These are phyloP conservation scores for Passalora sequoiae DNA, from an alignment of 2,329 filamentous ascomycete species.

Conservation along the genomic window DNA sequence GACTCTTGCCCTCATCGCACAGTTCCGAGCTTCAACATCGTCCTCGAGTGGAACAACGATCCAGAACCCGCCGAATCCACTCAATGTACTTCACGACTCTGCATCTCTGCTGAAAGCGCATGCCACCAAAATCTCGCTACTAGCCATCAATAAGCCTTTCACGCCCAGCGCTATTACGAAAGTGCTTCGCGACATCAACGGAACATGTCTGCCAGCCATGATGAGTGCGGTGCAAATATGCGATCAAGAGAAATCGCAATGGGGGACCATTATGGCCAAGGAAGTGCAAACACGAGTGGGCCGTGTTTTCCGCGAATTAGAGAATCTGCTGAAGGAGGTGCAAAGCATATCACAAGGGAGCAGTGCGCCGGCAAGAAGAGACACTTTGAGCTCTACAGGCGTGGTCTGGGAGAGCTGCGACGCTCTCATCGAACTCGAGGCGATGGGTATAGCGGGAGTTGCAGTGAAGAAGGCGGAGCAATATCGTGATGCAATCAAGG, in stretches of 20 bases:
- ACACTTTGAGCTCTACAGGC: constrained; percentile 61
- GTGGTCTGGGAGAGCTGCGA: constrained; percentile 83
- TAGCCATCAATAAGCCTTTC: constrained; percentile 82
- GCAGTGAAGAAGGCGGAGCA: constrained; percentile 67
- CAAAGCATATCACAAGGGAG: constrained; percentile 48
- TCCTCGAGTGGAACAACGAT: constrained; percentile 21
- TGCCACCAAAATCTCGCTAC: constrained; percentile 77
- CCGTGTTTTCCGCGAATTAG: constrained; percentile 59
- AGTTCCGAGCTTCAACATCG: constrained; percentile 29
- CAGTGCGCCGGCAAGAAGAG: constrained; percentile 41
- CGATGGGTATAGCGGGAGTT: constrained; percentile 63
- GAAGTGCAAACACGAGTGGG: constrained; percentile 59
- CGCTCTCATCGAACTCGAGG: constrained; percentile 58
- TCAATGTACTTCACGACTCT: constrained; percentile 66
- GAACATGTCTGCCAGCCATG: constrained; percentile 67
- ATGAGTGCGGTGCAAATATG: constrained; percentile 66
- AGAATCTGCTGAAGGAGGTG: constrained; percentile 56
- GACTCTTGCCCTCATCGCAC: constrained; percentile 30
- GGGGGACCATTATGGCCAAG: constrained; percentile 58
- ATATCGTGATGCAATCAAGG: constrained; percentile 68
- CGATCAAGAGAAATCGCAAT: constrained; percentile 47
- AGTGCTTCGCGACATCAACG: constrained; percentile 67
- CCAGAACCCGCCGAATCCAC: constrained; percentile 45
- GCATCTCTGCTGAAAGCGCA: constrained; percentile 73
- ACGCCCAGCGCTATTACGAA: constrained; percentile 68